These are phyloP conservation scores for Chlorella variabilis DNA, from an alignment of 163 green algal genomes.

Conservation along the genomic window DNA sequence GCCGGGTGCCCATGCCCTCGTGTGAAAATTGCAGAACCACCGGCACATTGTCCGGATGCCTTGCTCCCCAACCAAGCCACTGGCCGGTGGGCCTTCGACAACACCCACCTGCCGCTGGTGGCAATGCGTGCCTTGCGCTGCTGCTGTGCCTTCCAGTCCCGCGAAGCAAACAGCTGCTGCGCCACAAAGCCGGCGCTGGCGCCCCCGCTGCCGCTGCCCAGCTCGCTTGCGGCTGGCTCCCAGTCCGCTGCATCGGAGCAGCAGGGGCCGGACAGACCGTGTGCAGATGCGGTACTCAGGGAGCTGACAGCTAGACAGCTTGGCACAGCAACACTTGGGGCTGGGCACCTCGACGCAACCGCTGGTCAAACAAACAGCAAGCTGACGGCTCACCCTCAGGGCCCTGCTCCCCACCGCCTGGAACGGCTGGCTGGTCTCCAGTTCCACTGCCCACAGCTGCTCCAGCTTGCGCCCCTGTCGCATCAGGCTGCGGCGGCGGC, in stretches of 20 bases:
- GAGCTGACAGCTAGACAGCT: too few relatives aligned
- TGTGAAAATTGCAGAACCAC: too few relatives aligned
- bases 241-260: background rate
- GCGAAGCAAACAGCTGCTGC: slow-evolving; percentile 16
- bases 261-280: background rate
- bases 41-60: too few relatives aligned
- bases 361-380: background rate
- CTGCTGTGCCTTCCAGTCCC: slow-evolving; percentile 26
- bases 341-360: too few relatives aligned
- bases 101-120: slow-evolving; percentile 25
- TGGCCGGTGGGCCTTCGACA: too few relatives aligned
- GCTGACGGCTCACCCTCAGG: background rate
- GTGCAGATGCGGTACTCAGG: too few relatives aligned
- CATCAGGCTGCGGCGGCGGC: background rate
- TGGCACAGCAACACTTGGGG: too few relatives aligned
- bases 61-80: too few relatives aligned
- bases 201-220: background rate
- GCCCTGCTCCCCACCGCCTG: background rate
- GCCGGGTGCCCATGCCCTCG: too few relatives aligned
- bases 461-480: background rate
- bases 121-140: slow-evolving; percentile 20
- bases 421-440: background rate
- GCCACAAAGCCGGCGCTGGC: background rate
- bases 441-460: background rate
- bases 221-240: background rate